Conservation (phyloP, 495 filamentous ascomycete genomes). For the Jackrogersella minutella region DNA sequence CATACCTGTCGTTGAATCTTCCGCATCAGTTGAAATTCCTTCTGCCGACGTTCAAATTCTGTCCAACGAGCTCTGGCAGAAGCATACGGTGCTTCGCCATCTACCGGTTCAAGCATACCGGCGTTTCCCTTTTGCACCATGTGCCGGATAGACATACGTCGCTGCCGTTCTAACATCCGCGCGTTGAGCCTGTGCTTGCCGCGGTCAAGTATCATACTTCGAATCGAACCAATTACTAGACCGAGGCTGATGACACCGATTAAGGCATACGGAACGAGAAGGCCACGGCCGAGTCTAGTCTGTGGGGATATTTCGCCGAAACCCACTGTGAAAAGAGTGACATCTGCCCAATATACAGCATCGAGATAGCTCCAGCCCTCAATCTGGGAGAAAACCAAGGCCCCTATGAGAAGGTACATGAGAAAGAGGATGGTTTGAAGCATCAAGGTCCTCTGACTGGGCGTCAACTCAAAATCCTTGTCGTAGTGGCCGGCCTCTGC, state of each 20-base stretch:
- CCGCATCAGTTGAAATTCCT: constrained; percentile 86
- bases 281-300: constrained; percentile 63
- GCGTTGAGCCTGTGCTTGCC: constrained; percentile 74
- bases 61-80: constrained; percentile 29
- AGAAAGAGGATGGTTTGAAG: constrained; percentile 84
- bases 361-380: constrained; percentile 84
- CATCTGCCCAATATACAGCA: constrained; percentile 83
- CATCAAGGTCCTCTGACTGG: constrained; percentile 83
- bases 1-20: constrained; percentile 67
- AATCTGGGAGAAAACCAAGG: constrained; percentile 72
- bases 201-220: constrained; percentile 79
- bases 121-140: constrained; percentile 59
- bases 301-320: constrained; percentile 72
- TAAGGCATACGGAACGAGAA: constrained; percentile 82
- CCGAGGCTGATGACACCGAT: constrained; percentile 83
- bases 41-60: constrained; percentile 69
- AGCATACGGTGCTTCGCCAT: constrained; percentile 37
- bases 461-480: constrained; percentile 75
- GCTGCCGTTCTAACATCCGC: constrained; percentile 74
- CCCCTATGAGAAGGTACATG: constrained; percentile 76
- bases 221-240: constrained; percentile 84
- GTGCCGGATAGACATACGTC: constrained; percentile 61
- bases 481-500: constrained; percentile 69
- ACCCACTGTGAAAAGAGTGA: constrained; percentile 85
- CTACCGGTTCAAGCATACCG: constrained; percentile 60